Evolutionary conservation across 2,329 filamentous ascomycete species (phyloP).

Genomic region (Colletotrichum destructivum): DNA sequence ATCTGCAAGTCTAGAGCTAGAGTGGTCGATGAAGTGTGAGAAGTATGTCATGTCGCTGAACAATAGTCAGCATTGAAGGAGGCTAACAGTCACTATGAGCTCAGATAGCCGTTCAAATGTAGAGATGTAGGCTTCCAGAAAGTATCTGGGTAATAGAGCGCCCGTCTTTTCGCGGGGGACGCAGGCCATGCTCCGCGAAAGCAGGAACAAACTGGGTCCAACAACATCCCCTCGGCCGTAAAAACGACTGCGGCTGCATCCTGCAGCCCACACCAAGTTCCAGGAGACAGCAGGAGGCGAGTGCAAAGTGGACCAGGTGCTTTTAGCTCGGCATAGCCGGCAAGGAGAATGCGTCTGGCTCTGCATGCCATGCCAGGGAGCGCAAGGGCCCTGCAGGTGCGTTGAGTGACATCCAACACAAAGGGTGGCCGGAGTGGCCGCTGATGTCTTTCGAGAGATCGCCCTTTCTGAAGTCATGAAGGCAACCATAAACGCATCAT

Average conservation of each 20-base stretch:
- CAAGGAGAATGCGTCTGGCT: background rate
- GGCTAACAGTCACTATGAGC: too few relatives aligned
- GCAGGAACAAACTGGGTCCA: background rate
- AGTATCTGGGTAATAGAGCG: too few relatives aligned
- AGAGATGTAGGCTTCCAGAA: too few relatives aligned
- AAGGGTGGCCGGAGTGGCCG: background rate
- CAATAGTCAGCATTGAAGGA: too few relatives aligned
- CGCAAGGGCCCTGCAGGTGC: background rate
- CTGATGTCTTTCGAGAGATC: background rate
- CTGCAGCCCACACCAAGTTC: background rate
- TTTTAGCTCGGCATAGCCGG: conserved; percentile 6
- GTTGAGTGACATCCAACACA: background rate
- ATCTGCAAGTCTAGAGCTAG: too few relatives aligned
- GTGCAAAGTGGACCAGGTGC: background rate
- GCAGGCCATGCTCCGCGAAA: background rate
- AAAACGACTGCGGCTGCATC: background rate
- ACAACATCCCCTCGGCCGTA: background rate
- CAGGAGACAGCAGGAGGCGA: background rate
- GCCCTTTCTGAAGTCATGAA: background rate
- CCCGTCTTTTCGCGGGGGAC: too few relatives aligned
- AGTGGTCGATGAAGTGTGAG: too few relatives aligned
- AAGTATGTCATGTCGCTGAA: too few relatives aligned
- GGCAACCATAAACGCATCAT: background rate
- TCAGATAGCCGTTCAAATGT: too few relatives aligned
- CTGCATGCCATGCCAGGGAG: conserved; percentile 2